Percentiles rank a stretch among this genome's conserved stretches.
Evolutionary conservation across 2,329 filamentous ascomycete genomes (phyloP).

Genomic region (Clonostachys sp.): DNA sequence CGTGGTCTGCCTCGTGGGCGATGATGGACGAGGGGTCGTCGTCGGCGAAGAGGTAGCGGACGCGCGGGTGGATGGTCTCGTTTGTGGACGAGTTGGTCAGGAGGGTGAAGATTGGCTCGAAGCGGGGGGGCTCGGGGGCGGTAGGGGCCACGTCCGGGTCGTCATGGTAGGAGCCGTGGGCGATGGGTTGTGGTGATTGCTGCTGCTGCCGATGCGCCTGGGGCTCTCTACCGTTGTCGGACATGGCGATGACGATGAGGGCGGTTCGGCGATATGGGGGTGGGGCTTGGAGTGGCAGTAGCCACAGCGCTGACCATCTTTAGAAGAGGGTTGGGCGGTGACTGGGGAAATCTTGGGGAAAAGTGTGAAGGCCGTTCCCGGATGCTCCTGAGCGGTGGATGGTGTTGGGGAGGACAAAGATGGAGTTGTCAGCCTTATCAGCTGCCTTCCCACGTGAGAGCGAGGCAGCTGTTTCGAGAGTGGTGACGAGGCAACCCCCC

Average conservation of each 20-base stretch:
- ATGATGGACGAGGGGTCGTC: conserved; percentile 82
- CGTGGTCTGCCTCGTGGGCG: conserved; percentile 53
- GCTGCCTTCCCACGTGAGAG: no score
- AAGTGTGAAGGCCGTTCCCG: background rate
- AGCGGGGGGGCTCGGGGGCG: conserved; percentile 31
- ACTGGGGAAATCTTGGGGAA: background rate
- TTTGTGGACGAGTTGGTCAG: conserved; percentile 71
- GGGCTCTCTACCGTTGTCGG: conserved; percentile 13
- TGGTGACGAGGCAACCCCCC: no score
- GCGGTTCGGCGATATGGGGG: background rate
- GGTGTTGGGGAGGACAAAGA: background rate
- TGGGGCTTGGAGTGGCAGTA: no score
- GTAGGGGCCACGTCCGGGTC: conserved; percentile 8
- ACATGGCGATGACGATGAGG: conserved; percentile 7
- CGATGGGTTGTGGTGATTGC: conserved; percentile 4
- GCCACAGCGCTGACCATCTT: background rate
- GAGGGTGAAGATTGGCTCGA: conserved; percentile 81
- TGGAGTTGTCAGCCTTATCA: no score
- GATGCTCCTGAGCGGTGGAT: background rate
- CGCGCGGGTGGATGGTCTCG: conserved; percentile 75
- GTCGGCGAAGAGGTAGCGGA: conserved; percentile 91
- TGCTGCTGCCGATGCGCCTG: conserved; percentile 2
- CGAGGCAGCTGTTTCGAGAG: no score
- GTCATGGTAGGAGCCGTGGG: conserved; percentile 3
- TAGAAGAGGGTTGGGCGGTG: background rate